Evolutionary conservation across 257 asterid genomes (phyloP).

Genomic region (Buddleja alternifolia): DNA sequence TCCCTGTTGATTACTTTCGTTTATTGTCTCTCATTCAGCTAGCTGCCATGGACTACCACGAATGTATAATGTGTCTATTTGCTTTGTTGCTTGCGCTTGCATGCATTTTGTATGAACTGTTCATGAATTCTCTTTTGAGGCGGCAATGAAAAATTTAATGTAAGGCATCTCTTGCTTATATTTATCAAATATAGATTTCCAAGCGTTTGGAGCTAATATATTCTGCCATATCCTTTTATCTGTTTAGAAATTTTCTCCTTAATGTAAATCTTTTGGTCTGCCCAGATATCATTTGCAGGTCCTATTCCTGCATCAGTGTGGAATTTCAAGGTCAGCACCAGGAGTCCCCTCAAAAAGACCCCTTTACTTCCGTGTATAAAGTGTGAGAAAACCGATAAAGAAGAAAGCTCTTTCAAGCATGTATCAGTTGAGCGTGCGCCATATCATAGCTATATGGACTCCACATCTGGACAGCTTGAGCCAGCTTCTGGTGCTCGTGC

Average conservation of each 20-base stretch:
- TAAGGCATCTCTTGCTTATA: background rate
- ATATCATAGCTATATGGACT: slow-evolving; percentile 81
- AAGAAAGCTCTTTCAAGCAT: slow-evolving; percentile 40
- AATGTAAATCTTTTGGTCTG: slow-evolving; percentile 18
- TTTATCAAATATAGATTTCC: background rate
- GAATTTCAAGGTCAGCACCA: slow-evolving; percentile 29
- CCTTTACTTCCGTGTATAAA: slow-evolving; percentile 51
- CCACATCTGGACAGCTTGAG: slow-evolving; percentile 90
- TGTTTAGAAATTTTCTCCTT: slow-evolving; percentile 14
- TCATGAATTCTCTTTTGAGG: background rate
- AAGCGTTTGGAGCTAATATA: background rate
- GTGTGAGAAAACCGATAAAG: slow-evolving; percentile 71
- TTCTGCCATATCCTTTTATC: background rate
- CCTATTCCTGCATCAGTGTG: slow-evolving; percentile 35
- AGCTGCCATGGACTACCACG: background rate
- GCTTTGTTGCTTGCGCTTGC: background rate
- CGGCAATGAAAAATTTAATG: background rate
- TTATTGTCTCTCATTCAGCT: background rate
- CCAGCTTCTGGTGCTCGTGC: slow-evolving; percentile 99
- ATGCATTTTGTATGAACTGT: background rate
- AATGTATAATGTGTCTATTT: background rate
- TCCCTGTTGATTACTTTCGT: background rate
- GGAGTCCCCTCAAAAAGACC: slow-evolving; percentile 32
- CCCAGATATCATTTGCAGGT: slow-evolving; percentile 44
- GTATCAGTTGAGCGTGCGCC: slow-evolving; percentile 77